Evolutionary conservation across 73 alveolate species (phyloP).

Genomic region (Paraurostyla sp.): DNA sequence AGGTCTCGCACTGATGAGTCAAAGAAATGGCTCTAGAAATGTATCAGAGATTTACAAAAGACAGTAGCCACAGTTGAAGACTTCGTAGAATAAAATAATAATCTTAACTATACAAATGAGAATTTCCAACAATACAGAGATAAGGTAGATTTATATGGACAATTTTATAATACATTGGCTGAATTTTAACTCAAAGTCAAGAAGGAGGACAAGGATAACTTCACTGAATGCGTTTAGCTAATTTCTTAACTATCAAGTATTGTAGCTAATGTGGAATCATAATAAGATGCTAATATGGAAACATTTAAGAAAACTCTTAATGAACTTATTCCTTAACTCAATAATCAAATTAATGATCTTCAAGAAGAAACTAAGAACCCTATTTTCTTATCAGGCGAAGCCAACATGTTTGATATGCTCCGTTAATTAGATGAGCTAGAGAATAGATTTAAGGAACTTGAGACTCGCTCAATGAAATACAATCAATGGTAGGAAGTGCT

Average conservation of each 20-base stretch:
- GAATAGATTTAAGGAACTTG: slow-evolving; percentile 56
- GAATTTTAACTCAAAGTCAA: slow-evolving; percentile 62
- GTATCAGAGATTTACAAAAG: slow-evolving; percentile 54
- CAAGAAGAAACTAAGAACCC: slow-evolving; percentile 36
- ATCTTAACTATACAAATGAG: slow-evolving; percentile 62
- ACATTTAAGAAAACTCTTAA: slow-evolving; percentile 50
- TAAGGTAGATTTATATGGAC: slow-evolving; percentile 65
- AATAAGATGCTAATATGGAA: slow-evolving; percentile 67
- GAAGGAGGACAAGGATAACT: slow-evolving; percentile 71
- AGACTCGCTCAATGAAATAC: slow-evolving; percentile 38
- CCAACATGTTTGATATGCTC: slow-evolving; percentile 58
- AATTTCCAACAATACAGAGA: slow-evolving; percentile 74
- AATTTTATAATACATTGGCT: slow-evolving; percentile 59
- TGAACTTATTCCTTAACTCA: slow-evolving; percentile 61
- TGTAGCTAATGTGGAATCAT: slow-evolving; percentile 43
- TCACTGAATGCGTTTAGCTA: slow-evolving; percentile 60
- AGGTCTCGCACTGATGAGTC: slow-evolving; percentile 58
- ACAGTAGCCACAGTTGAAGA: slow-evolving; percentile 73
- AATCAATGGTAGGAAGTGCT: slow-evolving; percentile 66
- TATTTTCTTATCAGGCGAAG: slow-evolving; percentile 61
- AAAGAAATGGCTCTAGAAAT: slow-evolving; percentile 65
- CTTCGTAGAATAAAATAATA: slow-evolving; percentile 64
- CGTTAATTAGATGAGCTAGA: slow-evolving; percentile 48
- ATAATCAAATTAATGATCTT: slow-evolving; percentile 40
- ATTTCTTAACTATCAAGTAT: slow-evolving; percentile 58